phyloP scores from a whole-genome alignment of 257 asterid genomes.

The Solanum raphanifolium region DNA sequence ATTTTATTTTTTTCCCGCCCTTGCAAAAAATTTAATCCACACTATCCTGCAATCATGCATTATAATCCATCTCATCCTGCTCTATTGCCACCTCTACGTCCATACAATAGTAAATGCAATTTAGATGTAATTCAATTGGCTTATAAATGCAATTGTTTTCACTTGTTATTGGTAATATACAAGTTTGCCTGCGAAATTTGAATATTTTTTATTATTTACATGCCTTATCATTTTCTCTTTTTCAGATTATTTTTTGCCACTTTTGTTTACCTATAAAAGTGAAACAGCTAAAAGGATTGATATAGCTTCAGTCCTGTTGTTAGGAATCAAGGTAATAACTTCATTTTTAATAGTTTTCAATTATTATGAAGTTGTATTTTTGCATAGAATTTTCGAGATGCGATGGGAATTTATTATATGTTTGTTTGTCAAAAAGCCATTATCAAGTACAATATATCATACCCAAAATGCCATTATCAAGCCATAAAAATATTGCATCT shows the following conservation, averaged over 20 bases:
- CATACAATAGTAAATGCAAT: too few relatives aligned
- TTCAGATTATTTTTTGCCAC: neutral
- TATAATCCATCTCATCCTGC: too few relatives aligned
- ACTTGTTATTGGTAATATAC: neutral
- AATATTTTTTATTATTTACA: too few relatives aligned
- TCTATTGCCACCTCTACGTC: too few relatives aligned
- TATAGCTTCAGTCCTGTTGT: too few relatives aligned
- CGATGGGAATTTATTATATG: neutral
- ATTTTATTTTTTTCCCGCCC: accelerated
- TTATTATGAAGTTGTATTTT: neutral
- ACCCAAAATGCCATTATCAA: neutral
- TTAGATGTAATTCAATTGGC: too few relatives aligned
- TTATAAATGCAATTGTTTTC: too few relatives aligned
- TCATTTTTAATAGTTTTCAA: too few relatives aligned
- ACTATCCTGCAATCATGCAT: too few relatives aligned
- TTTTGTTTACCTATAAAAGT: neutral
- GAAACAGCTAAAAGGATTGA: neutral
- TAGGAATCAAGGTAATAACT: too few relatives aligned
- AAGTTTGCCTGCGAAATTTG: neutral
- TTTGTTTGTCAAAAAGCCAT: neutral
- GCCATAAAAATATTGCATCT: neutral
- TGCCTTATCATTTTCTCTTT: neutral
- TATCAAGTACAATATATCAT: neutral
- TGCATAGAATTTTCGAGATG: neutral
- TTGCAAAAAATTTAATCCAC: accelerated